These are phyloP conservation scores for Zhuliangozyma parablackwelliae DNA, from an alignment of 1,139 yeast genomes.

Conservation along the genomic window DNA sequence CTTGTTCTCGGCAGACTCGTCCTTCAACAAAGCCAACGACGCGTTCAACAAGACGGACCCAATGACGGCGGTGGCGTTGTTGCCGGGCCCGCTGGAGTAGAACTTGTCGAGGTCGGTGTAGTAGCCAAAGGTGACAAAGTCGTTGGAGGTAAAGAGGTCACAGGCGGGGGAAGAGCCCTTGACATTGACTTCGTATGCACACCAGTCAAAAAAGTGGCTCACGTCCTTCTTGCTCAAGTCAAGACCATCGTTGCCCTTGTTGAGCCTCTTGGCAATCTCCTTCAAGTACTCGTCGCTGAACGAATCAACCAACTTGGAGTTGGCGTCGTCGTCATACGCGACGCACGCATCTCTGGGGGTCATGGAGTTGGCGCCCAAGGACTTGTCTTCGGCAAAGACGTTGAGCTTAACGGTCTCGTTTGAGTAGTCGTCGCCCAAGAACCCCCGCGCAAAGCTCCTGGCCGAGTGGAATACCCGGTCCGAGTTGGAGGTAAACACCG, in stretches of 20 bases:
- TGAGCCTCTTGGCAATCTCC: slow-evolving; percentile 15
- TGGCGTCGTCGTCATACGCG: slow-evolving; percentile 12
- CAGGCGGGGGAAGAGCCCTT: slow-evolving; percentile 45
- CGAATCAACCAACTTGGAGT: slow-evolving; percentile 9
- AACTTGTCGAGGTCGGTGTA: slow-evolving; percentile 38
- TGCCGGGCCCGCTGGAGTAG: slow-evolving; percentile 47
- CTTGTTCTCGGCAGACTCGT: slow-evolving; percentile 23
- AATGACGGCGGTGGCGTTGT: slow-evolving; percentile 27
- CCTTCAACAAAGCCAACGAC: slow-evolving; percentile 34
- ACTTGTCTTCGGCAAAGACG: slow-evolving; percentile 17
- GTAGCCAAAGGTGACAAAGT: slow-evolving; percentile 41
- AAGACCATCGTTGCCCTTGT: slow-evolving; percentile 18
- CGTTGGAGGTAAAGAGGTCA: slow-evolving; percentile 43
- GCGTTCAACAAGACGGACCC: slow-evolving; percentile 52
- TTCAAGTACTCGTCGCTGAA: slow-evolving; percentile 16
- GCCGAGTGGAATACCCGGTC: slow-evolving; percentile 21
- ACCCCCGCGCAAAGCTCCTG: slow-evolving; percentile 23
- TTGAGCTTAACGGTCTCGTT: slow-evolving; percentile 14
- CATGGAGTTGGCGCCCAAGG: slow-evolving; percentile 23
- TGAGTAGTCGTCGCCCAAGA: slow-evolving; percentile 18
- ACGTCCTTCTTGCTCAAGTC: slow-evolving; percentile 34
- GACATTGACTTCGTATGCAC: slow-evolving; percentile 50
- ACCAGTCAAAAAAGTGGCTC: slow-evolving; percentile 30
- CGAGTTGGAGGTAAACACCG: slow-evolving; percentile 25
- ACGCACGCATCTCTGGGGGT: slow-evolving; percentile 25